Evolutionary conservation across 108 stramenopile species (phyloP), one percentile per base, ranked within the genome.

Genomic region (Pseudonitzschia pungens): DNA sequence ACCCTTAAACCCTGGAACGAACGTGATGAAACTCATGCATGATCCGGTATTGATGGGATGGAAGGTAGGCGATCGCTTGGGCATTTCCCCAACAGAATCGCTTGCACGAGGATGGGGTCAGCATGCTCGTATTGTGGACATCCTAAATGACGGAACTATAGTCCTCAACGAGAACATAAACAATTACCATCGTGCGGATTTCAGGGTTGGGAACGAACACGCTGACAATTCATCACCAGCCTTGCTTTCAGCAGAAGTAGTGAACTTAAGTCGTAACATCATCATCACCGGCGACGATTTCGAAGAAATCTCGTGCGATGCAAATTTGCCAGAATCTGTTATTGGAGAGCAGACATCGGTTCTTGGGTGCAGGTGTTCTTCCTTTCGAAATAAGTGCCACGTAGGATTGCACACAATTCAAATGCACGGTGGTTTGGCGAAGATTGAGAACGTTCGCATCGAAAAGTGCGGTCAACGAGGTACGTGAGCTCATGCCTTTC

Each of bases 381-480:
- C 44, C 21, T 81, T 72, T 65, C 83, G 86, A 14, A 71, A n/a
- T 14, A 65, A 78, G 22, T 87, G 86, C 56, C 84, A 83, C 5
- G 73, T 83, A 56, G 86, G 86, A 24, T 67, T 87, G 5, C 86
- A 87, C 58, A 84, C 84, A 4, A 73, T 70, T 29, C 60, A 62
- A 40, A 62, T 29, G 29, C 29, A 31, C 20, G 60, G 60, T 33
- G 60, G 41, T 44, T 26, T 74, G 36, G 45, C 79, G 42, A 76
- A 56, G 16, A 73, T 87, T 54, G 67, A 82, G 53, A 80, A 84
- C 41, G 48, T 71, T 21, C 56, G 86, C 29, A 70, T 87, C 12
- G 86, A 87, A 62, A 75, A 73, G 50, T 87, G 86, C 75, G 86
- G 86, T 45, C 86, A 87, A 77, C 76, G 86, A 29, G 86, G 84